Evolutionary conservation across 2,329 filamentous ascomycete species (phyloP).

Genomic region (Aspergillus alliaceus): DNA sequence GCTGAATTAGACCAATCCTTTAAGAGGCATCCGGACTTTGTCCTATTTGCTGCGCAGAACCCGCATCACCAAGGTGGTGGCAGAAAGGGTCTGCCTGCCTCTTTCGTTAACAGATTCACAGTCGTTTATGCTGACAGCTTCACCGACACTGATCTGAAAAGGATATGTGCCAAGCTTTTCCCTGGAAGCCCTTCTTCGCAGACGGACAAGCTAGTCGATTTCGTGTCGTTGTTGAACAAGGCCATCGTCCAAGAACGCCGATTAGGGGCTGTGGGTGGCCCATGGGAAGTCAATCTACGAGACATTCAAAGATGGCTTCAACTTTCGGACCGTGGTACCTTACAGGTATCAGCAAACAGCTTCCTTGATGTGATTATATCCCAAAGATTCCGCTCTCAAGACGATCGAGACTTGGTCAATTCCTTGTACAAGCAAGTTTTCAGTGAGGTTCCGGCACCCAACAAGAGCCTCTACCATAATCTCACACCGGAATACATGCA

Average conservation of each 20-base stretch:
- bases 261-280: conserved; percentile 63
- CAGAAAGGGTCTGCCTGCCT: conserved; percentile 88
- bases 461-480: conserved; percentile 68
- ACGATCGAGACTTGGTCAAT: conserved; percentile 66
- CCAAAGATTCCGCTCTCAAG: conserved; percentile 77
- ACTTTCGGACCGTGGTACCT: conserved; percentile 62
- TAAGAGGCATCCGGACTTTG: conserved; percentile 81
- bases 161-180: conserved; percentile 79
- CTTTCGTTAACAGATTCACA: conserved; percentile 97
- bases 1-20: conserved; percentile 95
- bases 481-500: conserved; percentile 67
- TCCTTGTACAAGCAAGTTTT: conserved; percentile 69
- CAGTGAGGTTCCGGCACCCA: conserved; percentile 45
- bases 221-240: conserved; percentile 77
- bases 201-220: conserved; percentile 69
- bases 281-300: conserved; percentile 95
- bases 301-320: conserved; percentile 87
- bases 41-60: conserved; percentile 96
- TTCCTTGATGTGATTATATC: conserved; percentile 80
- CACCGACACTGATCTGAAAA: conserved; percentile 72
- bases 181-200: conserved; percentile 60
- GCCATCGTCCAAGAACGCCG: conserved; percentile 60
- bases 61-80: conserved; percentile 96
- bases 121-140: conserved; percentile 97
- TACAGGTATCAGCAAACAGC: conserved; percentile 65